Evolutionary conservation across 2,329 filamentous ascomycete genomes (phyloP).

Genomic region (Rhynchosporium agropyri): DNA sequence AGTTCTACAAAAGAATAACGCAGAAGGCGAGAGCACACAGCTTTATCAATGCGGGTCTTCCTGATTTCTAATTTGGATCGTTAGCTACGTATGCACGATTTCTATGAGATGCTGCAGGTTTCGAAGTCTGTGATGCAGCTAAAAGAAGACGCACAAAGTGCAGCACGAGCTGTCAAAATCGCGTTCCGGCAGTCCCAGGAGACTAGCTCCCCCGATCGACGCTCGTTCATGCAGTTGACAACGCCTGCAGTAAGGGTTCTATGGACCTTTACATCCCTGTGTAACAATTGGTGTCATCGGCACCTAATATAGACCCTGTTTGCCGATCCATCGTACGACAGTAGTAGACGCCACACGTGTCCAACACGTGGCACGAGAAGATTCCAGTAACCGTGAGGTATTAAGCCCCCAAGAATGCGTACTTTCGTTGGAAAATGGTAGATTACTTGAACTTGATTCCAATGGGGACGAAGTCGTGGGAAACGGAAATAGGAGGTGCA

Average conservation of each 20-base stretch:
- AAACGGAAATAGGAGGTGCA: too few relatives aligned
- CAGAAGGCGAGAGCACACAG: neutral
- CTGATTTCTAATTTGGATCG: neutral
- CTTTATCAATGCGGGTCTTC: neutral
- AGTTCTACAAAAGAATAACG: neutral
- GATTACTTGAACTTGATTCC: too few relatives aligned
- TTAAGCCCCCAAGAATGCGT: too few relatives aligned
- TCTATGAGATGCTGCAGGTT: neutral
- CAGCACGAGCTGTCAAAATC: conserved; percentile 10
- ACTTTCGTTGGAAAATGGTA: too few relatives aligned
- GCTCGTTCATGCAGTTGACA: neutral
- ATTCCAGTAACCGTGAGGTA: too few relatives aligned
- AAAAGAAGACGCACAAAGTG: neutral
- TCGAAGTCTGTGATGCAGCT: conserved; percentile 8
- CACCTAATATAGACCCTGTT: neutral
- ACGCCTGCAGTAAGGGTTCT: conserved; percentile 13
- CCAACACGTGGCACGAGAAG: neutral
- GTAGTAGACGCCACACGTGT: neutral
- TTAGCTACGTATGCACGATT: neutral
- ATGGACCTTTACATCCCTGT: conserved; percentile 10
- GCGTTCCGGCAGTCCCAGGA: too few relatives aligned
- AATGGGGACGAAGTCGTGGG: too few relatives aligned
- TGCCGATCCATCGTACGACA: neutral
- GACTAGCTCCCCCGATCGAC: neutral
- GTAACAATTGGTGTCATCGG: neutral